Evolutionary conservation across 768 basidiomycete species (phyloP).

Genomic region (Leccinum pellstonianum): DNA sequence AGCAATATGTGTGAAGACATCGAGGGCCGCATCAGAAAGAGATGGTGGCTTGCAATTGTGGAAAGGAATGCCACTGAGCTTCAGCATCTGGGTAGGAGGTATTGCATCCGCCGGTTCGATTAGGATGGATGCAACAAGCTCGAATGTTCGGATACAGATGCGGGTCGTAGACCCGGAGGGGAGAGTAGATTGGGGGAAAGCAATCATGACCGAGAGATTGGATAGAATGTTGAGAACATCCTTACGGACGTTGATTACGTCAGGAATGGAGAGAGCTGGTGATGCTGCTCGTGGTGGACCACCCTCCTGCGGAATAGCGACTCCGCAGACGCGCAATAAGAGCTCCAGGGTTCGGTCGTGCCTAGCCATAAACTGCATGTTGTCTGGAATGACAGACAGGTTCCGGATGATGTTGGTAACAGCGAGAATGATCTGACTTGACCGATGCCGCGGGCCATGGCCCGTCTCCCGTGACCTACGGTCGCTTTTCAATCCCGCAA

Average conservation of each 20-base stretch:
- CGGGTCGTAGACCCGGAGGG: slow-evolving; percentile 43
- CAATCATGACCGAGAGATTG: slow-evolving; percentile 54
- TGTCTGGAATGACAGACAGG: slow-evolving; percentile 73
- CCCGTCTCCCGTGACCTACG: slow-evolving; percentile 51
- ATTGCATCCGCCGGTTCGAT: slow-evolving; percentile 66
- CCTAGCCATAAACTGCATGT: slow-evolving; percentile 61
- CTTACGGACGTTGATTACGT: slow-evolving; percentile 71
- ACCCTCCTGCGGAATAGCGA: slow-evolving; percentile 38
- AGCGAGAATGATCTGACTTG: slow-evolving; percentile 61
- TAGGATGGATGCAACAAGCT: slow-evolving; percentile 72
- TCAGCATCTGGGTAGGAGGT: slow-evolving; percentile 58
- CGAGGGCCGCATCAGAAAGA: slow-evolving; percentile 74
- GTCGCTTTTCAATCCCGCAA: slow-evolving; percentile 49
- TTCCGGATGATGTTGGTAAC: slow-evolving; percentile 84
- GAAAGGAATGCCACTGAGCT: slow-evolving; percentile 47
- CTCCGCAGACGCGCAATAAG: slow-evolving; percentile 64
- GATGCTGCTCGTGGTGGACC: slow-evolving; percentile 45
- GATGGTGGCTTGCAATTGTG: slow-evolving; percentile 52
- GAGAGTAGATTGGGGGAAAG: slow-evolving; percentile 42
- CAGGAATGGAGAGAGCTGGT: slow-evolving; percentile 62
- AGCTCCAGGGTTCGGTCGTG: slow-evolving; percentile 65
- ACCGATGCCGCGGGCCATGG: slow-evolving; percentile 60
- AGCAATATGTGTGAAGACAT: slow-evolving; percentile 77
- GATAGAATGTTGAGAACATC: slow-evolving; percentile 72
- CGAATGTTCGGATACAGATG: slow-evolving; percentile 58